Evolutionary conservation across 805 yeast genomes (phyloP).

Genomic region (Wickerhamiella kurtzmanii): DNA sequence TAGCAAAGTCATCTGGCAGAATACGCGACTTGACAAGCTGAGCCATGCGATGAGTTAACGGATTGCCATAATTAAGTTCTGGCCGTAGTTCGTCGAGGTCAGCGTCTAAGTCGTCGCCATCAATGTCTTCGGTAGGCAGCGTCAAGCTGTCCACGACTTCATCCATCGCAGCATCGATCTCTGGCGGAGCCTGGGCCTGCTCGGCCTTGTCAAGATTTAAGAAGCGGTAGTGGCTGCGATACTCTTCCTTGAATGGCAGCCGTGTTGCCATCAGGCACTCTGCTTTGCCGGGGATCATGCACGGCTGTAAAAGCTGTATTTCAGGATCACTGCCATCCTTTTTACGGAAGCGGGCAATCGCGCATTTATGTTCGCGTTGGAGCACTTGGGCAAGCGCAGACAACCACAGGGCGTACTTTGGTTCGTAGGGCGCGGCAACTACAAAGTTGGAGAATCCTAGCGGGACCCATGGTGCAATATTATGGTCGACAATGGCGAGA

Average conservation of each 20-base stretch:
- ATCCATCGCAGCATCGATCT: slow-evolving; percentile 9
- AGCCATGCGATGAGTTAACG: slow-evolving; percentile 2
- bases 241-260: slow-evolving; percentile 17
- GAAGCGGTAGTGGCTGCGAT: slow-evolving; percentile 8
- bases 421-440: background rate
- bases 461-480: background rate
- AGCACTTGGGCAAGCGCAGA: slow-evolving; percentile 9
- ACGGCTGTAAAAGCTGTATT: slow-evolving; percentile 14
- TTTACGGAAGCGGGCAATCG: slow-evolving; percentile 14
- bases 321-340: slow-evolving; percentile 11
- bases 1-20: background rate
- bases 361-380: slow-evolving; percentile 7
- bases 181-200: background rate
- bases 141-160: slow-evolving; percentile 11
- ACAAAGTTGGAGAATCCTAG: slow-evolving; percentile 5
- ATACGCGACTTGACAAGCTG: slow-evolving; percentile 3
- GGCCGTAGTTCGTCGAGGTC: slow-evolving; percentile 1
- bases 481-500: slow-evolving; percentile 4
- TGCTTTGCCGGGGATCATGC: background rate
- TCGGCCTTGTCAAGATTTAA: background rate
- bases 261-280: slow-evolving; percentile 9
- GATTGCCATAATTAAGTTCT: slow-evolving; percentile 4
- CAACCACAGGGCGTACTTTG: background rate
- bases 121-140: background rate
- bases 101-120: slow-evolving; percentile 3